Evolutionary conservation across 2,329 filamentous ascomycete species (phyloP).

Genomic region (Diaporthe ampelina): DNA sequence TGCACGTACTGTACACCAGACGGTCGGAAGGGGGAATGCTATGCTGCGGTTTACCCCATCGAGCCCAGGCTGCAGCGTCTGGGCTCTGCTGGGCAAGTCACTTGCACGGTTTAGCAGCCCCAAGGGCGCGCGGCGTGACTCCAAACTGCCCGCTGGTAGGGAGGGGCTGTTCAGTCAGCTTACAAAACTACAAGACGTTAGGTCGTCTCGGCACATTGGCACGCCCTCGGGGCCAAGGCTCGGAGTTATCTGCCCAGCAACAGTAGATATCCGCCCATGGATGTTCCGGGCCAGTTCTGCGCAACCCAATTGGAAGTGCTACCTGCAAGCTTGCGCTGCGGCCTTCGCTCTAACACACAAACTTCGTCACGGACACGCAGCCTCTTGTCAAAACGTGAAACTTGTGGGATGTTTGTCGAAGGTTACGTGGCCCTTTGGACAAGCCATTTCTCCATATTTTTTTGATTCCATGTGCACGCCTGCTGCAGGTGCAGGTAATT

Average conservation of each 20-base stretch:
- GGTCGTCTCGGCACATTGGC: constrained; percentile 23
- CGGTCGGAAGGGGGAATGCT: neutral
- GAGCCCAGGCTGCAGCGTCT: constrained; percentile 19
- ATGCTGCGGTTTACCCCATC: constrained; percentile 1
- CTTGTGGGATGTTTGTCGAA: constrained; percentile 18
- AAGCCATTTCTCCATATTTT: constrained; percentile 17
- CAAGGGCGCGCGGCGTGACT: neutral
- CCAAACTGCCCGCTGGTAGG: neutral
- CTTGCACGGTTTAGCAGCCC: neutral
- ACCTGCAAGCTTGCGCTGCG: neutral
- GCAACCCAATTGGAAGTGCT: neutral
- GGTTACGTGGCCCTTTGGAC: constrained; percentile 29
- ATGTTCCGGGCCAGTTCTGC: neutral
- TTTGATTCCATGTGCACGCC: neutral
- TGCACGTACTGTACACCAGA: neutral
- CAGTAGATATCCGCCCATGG: constrained; percentile 2
- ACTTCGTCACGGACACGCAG: constrained; percentile 27
- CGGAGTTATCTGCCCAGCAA: neutral
- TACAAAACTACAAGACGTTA: constrained; percentile 18
- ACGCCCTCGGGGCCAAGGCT: neutral
- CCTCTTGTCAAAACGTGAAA: constrained; percentile 38
- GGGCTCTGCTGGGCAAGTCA: constrained; percentile 11
- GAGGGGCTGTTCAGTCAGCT: constrained; percentile 19
- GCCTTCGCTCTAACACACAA: constrained; percentile 6
- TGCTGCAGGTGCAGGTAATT: neutral